Base-by-base conservation (phyloP, 441 rosid species). In the Corymbia calophylla region DNA sequence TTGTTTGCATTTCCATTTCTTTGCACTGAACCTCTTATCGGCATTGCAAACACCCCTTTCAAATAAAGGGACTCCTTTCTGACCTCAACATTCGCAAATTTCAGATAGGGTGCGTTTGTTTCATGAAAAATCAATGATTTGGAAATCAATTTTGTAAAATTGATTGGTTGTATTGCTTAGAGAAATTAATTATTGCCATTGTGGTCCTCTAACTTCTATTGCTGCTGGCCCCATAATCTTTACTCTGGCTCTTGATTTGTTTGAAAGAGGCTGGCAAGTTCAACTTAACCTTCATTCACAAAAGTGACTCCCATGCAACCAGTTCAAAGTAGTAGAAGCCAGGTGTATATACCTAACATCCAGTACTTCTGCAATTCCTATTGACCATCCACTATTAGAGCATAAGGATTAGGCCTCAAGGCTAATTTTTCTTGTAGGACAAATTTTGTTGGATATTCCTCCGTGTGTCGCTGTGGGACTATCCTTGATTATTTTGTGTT, bases 391-490 rank as follows among this genome's bases (percentile, higher is more conserved):
- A 1, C 84, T 39, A 12, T 73, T 73, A 51, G 84, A 39, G 51
- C 84, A 73, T 7, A 73, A 44, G 51, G 51, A 39, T 73, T 39
- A 39, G 17, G 5, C 51, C 84, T 23, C 51, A 39, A 73, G n/a
- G 49, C n/a, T 44, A 3, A 11, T 39, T 73, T 73, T 73, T 73
- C 51, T 39, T 39, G 51, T 73, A 73, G 51, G 84, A 73, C 29
- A 10, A 73, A 39, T 73, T 11, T 19, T 39, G 39, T 73, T 73
- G 84, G n/a, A 39, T 62, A 62, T 62, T 62, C 68, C 68, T 39
- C 9, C 14, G 23, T 73, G 2, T 39, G 84, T 39, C 3, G 0
- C 29, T 7, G 14, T 0, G 29, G 84, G 51, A 39, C 17, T 0
- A 39, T 12, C 84, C 49, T 73, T 44, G 84, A 73, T 39, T 7